Evolutionary conservation across 768 basidiomycete species (phyloP), one percentile per base, ranked within the genome.

Genomic region (Ramaria rubella): DNA sequence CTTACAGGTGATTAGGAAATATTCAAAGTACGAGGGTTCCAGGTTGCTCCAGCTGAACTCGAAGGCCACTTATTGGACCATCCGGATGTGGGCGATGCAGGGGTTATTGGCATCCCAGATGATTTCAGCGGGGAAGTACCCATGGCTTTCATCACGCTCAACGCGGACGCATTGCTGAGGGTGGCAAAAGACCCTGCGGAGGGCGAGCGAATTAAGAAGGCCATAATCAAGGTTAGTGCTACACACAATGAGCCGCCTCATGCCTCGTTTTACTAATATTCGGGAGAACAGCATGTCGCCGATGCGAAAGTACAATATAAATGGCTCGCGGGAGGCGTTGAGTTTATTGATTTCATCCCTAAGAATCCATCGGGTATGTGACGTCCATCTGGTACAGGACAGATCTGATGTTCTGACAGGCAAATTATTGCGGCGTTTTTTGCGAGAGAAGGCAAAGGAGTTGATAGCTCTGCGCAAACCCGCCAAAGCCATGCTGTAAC

Each of bases 141-240:
- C 0, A 64, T 87, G 63, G 87, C 86, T 4, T 88, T 81, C 61
- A 76, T 87, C 3, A 81, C 81, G 1, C 73, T 85, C 4, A 73
- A 69, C 45, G 60, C 67, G 2, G 71, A 72, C 14, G 70, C 74
- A 4, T 71, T 72, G 9, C 65, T 66, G 34, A 71, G 75, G 44
- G 66, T 73, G 9, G 69, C 71, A 23, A 53, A 66, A 33, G 65
- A 51, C 5, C 49, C 71, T 1, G 58, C 57, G 11, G 77, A 70
- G 26, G 72, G 62, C 0, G 67, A 72, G 2, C 64, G 68, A 44
- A 65, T 82, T 49, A 78, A 78, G 62, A 66, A 61, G 24, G 75
- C 65, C 17, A 74, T 90, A 36, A 70, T 69, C 44, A 85, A 87
- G 79, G 88, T 86, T 33, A 26, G 11, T 9, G 24, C 11, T 15